Conservation (phyloP, 2,329 filamentous ascomycete species). For the Diaporthe batatas region DNA sequence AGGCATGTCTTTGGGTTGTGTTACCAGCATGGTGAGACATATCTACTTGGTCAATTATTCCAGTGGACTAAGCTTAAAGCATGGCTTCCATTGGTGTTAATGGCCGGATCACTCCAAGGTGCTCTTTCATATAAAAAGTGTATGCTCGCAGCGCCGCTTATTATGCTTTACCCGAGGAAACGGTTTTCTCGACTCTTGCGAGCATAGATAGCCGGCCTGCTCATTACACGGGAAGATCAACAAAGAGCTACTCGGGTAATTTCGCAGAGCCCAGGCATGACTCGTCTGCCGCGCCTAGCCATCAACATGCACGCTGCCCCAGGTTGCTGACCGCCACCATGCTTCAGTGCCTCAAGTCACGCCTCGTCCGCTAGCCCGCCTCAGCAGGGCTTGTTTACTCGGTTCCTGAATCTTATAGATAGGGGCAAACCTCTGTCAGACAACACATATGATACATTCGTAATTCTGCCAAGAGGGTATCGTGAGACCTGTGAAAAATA, state of each 20-base stretch:
- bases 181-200: neutral
- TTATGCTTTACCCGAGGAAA: neutral
- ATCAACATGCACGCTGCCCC: neutral
- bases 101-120: neutral
- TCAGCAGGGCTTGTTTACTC: constrained; percentile 5
- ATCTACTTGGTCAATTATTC: neutral
- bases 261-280: constrained; percentile 11
- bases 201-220: constrained; percentile 5
- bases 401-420: neutral
- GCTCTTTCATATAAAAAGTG: neutral
- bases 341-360: neutral
- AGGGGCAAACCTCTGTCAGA: constrained; percentile 10
- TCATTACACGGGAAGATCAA: constrained; percentile 15
- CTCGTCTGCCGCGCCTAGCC: constrained; percentile 18
- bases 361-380: constrained; percentile 2
- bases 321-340: constrained; percentile 27
- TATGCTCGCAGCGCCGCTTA: no score
- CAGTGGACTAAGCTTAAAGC: neutral
- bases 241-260: constrained; percentile 13
- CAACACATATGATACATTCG: constrained; percentile 19
- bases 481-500: constrained; percentile 35
- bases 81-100: neutral
- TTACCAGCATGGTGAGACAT: neutral
- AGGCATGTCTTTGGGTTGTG: neutral
- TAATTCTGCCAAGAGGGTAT: constrained; percentile 16